Conservation (phyloP, 192 early-diverging fungal species). For the Coemansia sp. region DNA sequence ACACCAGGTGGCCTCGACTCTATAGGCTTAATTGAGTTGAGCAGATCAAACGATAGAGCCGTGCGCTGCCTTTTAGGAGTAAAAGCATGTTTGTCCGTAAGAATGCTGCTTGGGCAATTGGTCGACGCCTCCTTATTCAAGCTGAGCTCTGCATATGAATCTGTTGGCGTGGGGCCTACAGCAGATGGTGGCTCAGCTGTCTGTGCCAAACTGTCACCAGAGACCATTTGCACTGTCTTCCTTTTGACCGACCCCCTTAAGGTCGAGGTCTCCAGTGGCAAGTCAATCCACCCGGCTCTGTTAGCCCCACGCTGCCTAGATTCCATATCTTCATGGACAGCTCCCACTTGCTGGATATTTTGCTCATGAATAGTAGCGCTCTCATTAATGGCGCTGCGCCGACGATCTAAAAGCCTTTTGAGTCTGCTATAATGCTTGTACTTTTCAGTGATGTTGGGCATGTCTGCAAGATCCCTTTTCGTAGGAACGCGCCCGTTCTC, state of each 20-base stretch:
- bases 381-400: background rate
- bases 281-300: background rate
- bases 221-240: constrained; percentile 12
- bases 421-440: constrained; percentile 48
- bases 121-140: background rate
- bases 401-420: constrained; percentile 11
- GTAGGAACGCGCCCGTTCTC: constrained; percentile 35
- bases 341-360: background rate
- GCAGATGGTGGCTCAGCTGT: background rate
- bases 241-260: constrained; percentile 32
- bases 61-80: constrained; percentile 36
- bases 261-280: constrained; percentile 36
- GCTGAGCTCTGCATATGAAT: background rate
- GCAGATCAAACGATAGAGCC: background rate
- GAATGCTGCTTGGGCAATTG: background rate
- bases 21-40: background rate
- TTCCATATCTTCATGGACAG: background rate
- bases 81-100: background rate
- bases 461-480: constrained; percentile 28
- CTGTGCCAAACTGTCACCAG: background rate
- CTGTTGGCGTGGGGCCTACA: background rate
- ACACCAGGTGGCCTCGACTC: background rate
- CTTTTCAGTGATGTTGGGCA: constrained; percentile 36
- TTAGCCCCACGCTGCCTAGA: background rate
- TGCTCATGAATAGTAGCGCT: background rate